phyloP scores from a whole-genome alignment of 2,329 filamentous ascomycete species.

The Calonectria crousiana region DNA sequence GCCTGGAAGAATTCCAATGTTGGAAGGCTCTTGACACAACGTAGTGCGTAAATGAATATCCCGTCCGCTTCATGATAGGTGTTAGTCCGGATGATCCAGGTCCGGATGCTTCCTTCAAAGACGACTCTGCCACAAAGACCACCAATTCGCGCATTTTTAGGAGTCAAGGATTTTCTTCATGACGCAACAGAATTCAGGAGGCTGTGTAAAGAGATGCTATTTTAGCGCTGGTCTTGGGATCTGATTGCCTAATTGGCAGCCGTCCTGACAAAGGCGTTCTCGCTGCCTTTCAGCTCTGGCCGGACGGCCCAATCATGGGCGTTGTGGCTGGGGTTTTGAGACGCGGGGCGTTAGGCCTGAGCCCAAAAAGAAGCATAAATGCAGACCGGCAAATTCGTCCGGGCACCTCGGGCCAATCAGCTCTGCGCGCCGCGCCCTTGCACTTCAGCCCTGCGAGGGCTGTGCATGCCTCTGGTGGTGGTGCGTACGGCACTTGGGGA shows the following conservation, averaged over 20 bases:
- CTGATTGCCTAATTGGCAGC: not conserved
- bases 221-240: not conserved
- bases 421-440: not conserved
- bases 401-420: not conserved
- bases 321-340: not conserved
- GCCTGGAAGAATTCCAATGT: not conserved
- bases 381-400: not conserved
- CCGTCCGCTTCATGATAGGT: not conserved
- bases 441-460: not conserved
- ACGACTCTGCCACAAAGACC: not conserved
- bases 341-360: not conserved
- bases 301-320: not conserved
- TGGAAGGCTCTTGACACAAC: not conserved
- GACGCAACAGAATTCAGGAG: not conserved
- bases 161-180: not conserved
- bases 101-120: not conserved
- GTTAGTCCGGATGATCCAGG: not conserved
- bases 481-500: not conserved
- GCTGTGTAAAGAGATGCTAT: not conserved
- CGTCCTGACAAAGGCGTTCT: not conserved
- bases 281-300: not conserved
- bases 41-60: not conserved
- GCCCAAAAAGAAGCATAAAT: slow-evolving; percentile 6
- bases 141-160: not conserved
- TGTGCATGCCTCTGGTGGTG: not conserved